Evolutionary conservation across 768 basidiomycete species (phyloP).

Genomic region (Harrya chromipes): DNA sequence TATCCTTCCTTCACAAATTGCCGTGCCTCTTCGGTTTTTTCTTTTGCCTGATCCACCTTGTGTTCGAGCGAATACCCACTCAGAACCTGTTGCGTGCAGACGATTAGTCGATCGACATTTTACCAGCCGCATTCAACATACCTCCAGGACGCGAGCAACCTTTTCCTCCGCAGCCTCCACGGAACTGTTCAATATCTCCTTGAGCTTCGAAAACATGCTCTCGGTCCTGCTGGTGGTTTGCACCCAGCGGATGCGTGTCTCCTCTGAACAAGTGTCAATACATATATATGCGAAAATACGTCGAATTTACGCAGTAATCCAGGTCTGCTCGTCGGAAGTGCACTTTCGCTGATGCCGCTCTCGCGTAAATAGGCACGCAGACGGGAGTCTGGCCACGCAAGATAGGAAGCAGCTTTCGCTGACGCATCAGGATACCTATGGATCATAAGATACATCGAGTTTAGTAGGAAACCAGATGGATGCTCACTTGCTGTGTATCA

Average conservation of each 20-base stretch:
- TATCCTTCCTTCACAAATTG: slow-evolving; percentile 18
- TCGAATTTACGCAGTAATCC: slow-evolving; percentile 68
- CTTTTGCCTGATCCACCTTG: slow-evolving; percentile 25
- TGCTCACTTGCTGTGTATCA: slow-evolving; percentile 68
- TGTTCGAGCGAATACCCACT: slow-evolving; percentile 33
- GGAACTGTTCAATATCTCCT: slow-evolving; percentile 61
- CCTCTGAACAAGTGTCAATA: slow-evolving; percentile 42
- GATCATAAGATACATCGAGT: background rate
- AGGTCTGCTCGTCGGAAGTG: slow-evolving; percentile 60
- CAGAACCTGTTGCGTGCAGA: slow-evolving; percentile 30
- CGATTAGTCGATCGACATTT: background rate
- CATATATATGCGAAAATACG: background rate
- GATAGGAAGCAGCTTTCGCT: slow-evolving; percentile 56
- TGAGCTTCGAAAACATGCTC: slow-evolving; percentile 55
- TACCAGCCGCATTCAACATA: slow-evolving; percentile 6
- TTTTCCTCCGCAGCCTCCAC: slow-evolving; percentile 77
- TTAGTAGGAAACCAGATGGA: background rate
- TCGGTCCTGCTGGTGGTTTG: slow-evolving; percentile 59
- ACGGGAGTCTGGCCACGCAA: slow-evolving; percentile 91
- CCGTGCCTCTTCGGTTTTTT: slow-evolving; percentile 26
- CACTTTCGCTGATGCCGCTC: slow-evolving; percentile 67
- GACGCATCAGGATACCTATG: slow-evolving; percentile 52
- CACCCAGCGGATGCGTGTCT: slow-evolving; percentile 77
- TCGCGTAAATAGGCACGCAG: slow-evolving; percentile 86
- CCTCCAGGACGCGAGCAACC: slow-evolving; percentile 46